Evolutionary conservation across 129 eudicot genomes (phyloP).

Genomic region (Flaveria robusta): DNA sequence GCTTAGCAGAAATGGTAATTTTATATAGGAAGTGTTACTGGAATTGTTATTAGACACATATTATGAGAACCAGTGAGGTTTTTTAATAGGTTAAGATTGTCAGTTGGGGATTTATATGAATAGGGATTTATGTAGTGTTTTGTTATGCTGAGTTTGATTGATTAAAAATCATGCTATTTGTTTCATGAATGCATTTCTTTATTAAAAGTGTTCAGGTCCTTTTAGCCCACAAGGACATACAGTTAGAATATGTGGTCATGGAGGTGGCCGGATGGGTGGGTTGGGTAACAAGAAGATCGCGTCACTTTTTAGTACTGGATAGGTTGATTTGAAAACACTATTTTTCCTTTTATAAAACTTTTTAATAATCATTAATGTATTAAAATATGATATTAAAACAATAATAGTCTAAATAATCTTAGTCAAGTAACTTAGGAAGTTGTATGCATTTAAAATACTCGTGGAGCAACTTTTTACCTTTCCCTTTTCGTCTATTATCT

Average conservation of each 20-base stretch:
- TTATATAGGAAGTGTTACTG: no score
- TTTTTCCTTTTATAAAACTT: neutral
- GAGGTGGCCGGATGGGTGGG: no score
- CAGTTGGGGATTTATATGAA: no score
- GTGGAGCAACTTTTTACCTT: neutral
- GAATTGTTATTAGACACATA: neutral
- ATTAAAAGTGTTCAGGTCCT: neutral
- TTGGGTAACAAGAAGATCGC: no score
- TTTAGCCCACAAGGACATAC: no score
- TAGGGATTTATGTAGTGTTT: no score
- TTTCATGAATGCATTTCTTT: neutral
- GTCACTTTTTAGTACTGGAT: neutral
- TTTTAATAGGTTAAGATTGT: no score
- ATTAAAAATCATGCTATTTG: no score
- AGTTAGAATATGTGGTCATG: no score
- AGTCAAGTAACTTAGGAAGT: neutral
- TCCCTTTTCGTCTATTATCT: neutral
- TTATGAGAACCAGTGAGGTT: neutral
- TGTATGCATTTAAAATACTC: neutral
- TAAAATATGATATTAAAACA: neutral
- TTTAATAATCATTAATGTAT: neutral
- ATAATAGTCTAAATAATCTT: neutral
- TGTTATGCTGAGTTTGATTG: no score
- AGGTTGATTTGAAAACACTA: neutral
- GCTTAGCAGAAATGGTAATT: no score